phyloP scores from a whole-genome alignment of 2,329 filamentous ascomycete genomes.

The Blastomyces gilchristii region DNA sequence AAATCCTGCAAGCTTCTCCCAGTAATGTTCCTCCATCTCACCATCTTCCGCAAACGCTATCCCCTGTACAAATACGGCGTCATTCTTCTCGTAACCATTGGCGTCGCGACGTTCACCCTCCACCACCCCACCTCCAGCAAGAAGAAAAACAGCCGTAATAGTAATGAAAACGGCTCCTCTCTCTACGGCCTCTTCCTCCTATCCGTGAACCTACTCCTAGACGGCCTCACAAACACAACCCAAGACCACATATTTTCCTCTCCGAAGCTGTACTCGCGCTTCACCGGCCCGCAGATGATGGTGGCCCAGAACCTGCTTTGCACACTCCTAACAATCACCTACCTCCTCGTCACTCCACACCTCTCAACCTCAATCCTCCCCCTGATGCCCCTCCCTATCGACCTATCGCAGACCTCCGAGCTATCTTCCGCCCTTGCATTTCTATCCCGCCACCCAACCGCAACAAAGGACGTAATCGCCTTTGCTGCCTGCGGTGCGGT shows the following conservation, averaged over 20 bases:
- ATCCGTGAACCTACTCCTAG: conserved; percentile 82
- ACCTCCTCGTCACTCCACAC: conserved; percentile 69
- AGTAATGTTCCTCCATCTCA: conserved; percentile 93
- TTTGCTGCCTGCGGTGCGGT: conserved; percentile 86
- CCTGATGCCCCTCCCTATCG: conserved; percentile 54
- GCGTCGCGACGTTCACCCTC: conserved; percentile 90
- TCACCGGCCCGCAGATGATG: conserved; percentile 97
- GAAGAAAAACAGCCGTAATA: conserved; percentile 39
- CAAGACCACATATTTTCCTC: conserved; percentile 86
- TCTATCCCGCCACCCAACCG: conserved; percentile 65
- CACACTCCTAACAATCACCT: conserved; percentile 63
- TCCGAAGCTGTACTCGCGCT: conserved; percentile 56
- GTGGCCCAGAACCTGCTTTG: conserved; percentile 88
- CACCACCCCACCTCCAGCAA: conserved; percentile 58
- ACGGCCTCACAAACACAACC: conserved; percentile 90
- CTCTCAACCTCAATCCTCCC: conserved; percentile 58
- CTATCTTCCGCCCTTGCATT: conserved; percentile 70
- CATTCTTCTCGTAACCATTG: conserved; percentile 78
- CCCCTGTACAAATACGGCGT: conserved; percentile 95
- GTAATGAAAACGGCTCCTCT: conserved; percentile 55
- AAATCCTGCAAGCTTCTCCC: conserved; percentile 98
- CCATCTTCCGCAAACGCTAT: conserved; percentile 78
- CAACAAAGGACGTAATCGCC: conserved; percentile 77
- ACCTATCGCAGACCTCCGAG: conserved; percentile 57
- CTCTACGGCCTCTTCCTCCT: conserved; percentile 64